Evolutionary conservation across 176 grass and related monocot genomes (phyloP), one percentile per base, ranked within the genome.

Genomic region (Ensete ventricosum): DNA sequence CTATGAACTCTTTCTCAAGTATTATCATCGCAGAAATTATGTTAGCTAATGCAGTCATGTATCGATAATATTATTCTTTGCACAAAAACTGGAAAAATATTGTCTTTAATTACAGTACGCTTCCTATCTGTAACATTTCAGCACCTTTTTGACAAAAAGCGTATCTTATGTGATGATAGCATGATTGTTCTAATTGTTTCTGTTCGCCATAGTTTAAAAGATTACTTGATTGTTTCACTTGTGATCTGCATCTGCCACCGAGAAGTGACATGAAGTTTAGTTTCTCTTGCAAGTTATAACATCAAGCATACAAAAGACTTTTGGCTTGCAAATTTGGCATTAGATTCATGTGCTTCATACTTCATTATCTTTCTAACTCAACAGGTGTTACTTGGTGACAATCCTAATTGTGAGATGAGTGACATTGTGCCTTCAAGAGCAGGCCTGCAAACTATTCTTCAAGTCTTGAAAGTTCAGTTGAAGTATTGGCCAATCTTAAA

Each of bases 401-500:
- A 64, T 73, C 66, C 81, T 77, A 79, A 58, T 82, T 60, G 58
- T 52, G 43, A 81, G 67, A 69, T 62, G 74, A 53, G 3, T 75
- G 68, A 76, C 48, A 14, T 67, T 58, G 50, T 82, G 77, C 90
- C 94, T 85, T 93, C 94, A 76, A 81, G 76, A 64, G 85, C 85
- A 71, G 88, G 83, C 53, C 49, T 91, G 24, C 73, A 82, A 50
- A 91, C 85, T 78, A 78, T 98, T 80, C 77, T 89, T 84, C 78
- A 87, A 80, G 94, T 89, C 65, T 51, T 98, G 77, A 58, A 78
- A 78, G 84, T 91, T 71, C 94, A 98, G 74, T 50, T 85, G 62
- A 74, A 82, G 14, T 89, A 85, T 93, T 98, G 94, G 94, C 90
- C 86, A 72, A 68, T 83, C 82, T 84, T 98, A 69, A 74, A 69